Evolutionary conservation across 2,329 filamentous ascomycete genomes (phyloP), one percentile per base, ranked within the genome.

Genomic region (Talaromyces piceae): DNA sequence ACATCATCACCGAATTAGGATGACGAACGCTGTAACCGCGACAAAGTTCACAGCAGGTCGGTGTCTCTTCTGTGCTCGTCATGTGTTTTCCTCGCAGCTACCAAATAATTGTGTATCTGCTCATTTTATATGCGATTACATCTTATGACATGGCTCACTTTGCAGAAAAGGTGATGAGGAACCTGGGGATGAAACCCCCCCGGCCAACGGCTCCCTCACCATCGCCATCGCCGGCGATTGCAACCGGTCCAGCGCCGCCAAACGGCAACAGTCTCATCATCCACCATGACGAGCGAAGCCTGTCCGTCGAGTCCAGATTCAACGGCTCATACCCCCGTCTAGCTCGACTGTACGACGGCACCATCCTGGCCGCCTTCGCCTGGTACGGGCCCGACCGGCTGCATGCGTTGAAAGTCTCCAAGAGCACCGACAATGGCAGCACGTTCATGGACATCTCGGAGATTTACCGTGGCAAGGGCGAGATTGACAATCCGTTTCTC

Each of bases 251-350:
- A 23, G 39, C 23, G 13, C 20, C 20, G 13, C 23, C 39, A 13
- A 25, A 18, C 39, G 41, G 33, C 16, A 62, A 59, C 18, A 59
- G 54, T 3, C 57, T 59, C n/a, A 25, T 60, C 28, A 55, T 69
- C 50, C 61, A 66, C 52, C 55, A 65, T 20, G 66, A 67, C 27
- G 67, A 69, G 44, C 65, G 64, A 33, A 51, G 56, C 20, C 54
- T 70, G n/a, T 62, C 68, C 20, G 63, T 70, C 5, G 62, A 70
- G 41, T 59, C 64, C 2, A 43, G 23, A n/a, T 43, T 56, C 11
- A 62, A 62, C 9, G 74, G 73, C 45, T 76, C 74, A 1, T 77
- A 77, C 53, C 73, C 74, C 1, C 74, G 75, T 11, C 65, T 77
- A 4, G 69, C 70, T 33, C 67, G 68, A 5, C 67, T 77, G 0